These are phyloP conservation scores for Prunus salicina DNA, from an alignment of 306 rosid genomes.

Conservation along the genomic window DNA sequence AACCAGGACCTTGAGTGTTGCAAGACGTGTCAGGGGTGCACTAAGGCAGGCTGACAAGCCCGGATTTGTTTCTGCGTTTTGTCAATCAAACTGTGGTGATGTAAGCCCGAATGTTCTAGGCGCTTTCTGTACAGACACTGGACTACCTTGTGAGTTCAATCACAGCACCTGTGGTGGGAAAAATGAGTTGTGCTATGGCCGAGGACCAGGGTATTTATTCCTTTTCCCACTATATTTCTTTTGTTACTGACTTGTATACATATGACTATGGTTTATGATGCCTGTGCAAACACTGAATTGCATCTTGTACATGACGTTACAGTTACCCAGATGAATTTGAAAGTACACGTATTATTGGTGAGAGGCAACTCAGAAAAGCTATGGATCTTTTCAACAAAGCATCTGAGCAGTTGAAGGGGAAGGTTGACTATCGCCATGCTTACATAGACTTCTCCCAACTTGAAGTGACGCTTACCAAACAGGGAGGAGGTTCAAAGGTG, in stretches of 20 bases:
- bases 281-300: slow-evolving; percentile 24
- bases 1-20: slow-evolving; percentile 47
- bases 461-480: slow-evolving; percentile 53
- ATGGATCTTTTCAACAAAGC: slow-evolving; percentile 68
- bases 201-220: slow-evolving; percentile 83
- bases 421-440: slow-evolving; percentile 70
- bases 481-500: slow-evolving; percentile 49
- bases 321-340: slow-evolving; percentile 95
- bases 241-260: background rate
- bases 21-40: slow-evolving; percentile 72
- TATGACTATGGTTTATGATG: background rate
- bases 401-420: slow-evolving; percentile 64
- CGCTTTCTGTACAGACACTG: slow-evolving; percentile 78
- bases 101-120: slow-evolving; percentile 96
- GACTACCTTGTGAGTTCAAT: slow-evolving; percentile 91
- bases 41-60: slow-evolving; percentile 57
- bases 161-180: slow-evolving; percentile 93
- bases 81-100: slow-evolving; percentile 95
- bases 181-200: slow-evolving; percentile 82
- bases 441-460: slow-evolving; percentile 75
- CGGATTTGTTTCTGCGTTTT: slow-evolving; percentile 82
- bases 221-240: slow-evolving; percentile 8
- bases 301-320: slow-evolving; percentile 25
- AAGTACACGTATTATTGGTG: slow-evolving; percentile 88
- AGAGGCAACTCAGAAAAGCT: slow-evolving; percentile 80